Evolutionary conservation across 2,329 filamentous ascomycete genomes (phyloP), one percentile per base, ranked within the genome.

Genomic region (Trematosphaeria pertusa): DNA sequence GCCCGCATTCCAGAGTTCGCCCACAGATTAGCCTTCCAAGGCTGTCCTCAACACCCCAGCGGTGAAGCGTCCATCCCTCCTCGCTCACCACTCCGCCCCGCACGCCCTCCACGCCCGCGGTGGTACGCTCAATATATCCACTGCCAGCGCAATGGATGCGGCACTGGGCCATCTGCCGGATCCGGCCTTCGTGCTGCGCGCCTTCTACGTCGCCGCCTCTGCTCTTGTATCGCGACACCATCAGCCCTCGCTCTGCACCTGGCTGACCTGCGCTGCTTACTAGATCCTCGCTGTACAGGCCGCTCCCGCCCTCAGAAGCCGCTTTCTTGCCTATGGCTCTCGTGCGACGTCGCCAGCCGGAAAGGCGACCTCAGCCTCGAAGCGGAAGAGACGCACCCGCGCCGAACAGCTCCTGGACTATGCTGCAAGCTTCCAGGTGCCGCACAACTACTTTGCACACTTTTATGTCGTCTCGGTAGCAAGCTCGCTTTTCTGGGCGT

Each of bases 381-480:
- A n/a, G 48, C 17, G 15, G 38, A 34, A 22, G 37, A 24, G 35
- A 37, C n/a, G 52, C 30, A 52, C 56, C 11, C 12, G 36, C 14
- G 5, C 62, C 35, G 43, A 36, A 14, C 54, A 46, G 17, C 38
- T 77, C 35, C 73, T 85, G 48, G 82, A 85, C 59, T 67, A 65
- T 46, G 62, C 82, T 15, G 79, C 82, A 24, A 73, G 70, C 28
- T 69, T 81, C 56, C 82, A 83, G 65, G 87, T 97, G 26, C 91
- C 93, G 17, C 94, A 97, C 73, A 82, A 82, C 52, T 97, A 89
- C 86, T 97, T 97, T 71, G 81, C 80, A 33, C 88, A 94, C 60
- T 97, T 96, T 74, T 97, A 99, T 70, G 65, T 88, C 42, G 69
- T 85, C 26, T 93, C 89, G 3, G 74, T 91, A 4, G 65, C 76